These are phyloP conservation scores for Setaria italica DNA, from an alignment of 202 grass and related monocot genomes.

Conservation along the genomic window DNA sequence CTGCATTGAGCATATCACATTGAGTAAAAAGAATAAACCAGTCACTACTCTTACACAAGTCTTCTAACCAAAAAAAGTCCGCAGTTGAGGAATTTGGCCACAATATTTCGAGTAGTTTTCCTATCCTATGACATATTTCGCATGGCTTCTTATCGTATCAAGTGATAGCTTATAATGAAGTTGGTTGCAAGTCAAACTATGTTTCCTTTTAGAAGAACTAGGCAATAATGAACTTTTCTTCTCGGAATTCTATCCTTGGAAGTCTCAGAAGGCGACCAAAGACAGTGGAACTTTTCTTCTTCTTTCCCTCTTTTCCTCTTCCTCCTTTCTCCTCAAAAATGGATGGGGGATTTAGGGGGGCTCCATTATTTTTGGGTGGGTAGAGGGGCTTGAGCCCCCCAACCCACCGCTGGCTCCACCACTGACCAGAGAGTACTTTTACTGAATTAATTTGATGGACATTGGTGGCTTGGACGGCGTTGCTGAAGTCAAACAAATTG, in stretches of 20 bases:
- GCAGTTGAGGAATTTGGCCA: neutral
- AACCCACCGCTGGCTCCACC: no score
- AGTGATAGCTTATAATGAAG: constrained; percentile 2
- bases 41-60: neutral
- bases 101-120: neutral
- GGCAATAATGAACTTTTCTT: neutral
- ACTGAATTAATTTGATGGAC: neutral
- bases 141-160: constrained; percentile 18
- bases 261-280: neutral
- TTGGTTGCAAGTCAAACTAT: constrained; percentile 2
- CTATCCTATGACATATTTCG: neutral
- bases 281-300: neutral
- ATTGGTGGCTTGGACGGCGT: neutral
- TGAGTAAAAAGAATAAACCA: neutral
- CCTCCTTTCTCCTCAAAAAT: no score
- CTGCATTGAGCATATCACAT: neutral
- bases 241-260: neutral
- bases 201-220: neutral
- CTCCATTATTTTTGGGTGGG: no score
- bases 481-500: neutral
- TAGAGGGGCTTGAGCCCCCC: no score
- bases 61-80: neutral
- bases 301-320: no score
- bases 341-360: no score
- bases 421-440: neutral